Evolutionary conservation across 331 rosid species (phyloP).

Genomic region (Acacia concinna): DNA sequence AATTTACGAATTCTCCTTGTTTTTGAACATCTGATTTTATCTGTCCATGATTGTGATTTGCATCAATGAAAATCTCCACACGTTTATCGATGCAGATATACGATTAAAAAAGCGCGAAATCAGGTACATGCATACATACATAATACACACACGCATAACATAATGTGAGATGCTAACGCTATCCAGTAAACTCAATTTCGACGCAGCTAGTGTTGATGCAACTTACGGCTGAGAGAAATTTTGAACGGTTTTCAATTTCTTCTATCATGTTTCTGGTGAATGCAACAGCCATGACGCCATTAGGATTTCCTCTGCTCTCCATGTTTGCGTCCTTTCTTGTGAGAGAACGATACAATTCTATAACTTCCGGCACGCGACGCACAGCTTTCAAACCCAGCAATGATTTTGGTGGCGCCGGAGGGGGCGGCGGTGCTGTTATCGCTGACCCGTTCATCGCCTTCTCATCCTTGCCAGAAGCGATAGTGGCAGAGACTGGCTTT

Average conservation of each 20-base stretch:
- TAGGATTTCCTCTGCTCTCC: conserved; percentile 50
- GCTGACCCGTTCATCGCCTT: conserved; percentile 40
- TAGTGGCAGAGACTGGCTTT: conserved; percentile 38
- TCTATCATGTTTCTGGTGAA: conserved; percentile 92
- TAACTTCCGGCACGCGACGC: conserved; percentile 87
- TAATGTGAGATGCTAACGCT: neutral
- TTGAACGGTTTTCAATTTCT: conserved; percentile 89
- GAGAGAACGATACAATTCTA: conserved; percentile 80
- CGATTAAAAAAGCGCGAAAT: neutral
- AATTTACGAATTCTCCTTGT: conserved; percentile 69
- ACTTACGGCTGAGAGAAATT: conserved; percentile 78
- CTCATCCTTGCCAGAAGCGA: conserved; percentile 40
- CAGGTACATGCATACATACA: neutral
- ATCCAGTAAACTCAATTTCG: neutral
- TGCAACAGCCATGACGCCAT: conserved; percentile 60
- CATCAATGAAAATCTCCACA: neutral
- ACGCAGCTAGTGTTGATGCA: neutral
- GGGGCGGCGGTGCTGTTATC: conserved; percentile 60
- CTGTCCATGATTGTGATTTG: conserved; percentile 41
- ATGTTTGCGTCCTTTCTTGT: conserved; percentile 60
- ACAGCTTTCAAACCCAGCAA: conserved; percentile 55
- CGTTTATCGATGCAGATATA: neutral
- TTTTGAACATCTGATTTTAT: conserved; percentile 84
- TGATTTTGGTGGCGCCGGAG: conserved; percentile 63
- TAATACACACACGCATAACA: neutral